Evolutionary conservation across 225 moss, liverwort and hornwort genomes (phyloP), one percentile per base, ranked within the genome.

Genomic region (Climacium dendroides): DNA sequence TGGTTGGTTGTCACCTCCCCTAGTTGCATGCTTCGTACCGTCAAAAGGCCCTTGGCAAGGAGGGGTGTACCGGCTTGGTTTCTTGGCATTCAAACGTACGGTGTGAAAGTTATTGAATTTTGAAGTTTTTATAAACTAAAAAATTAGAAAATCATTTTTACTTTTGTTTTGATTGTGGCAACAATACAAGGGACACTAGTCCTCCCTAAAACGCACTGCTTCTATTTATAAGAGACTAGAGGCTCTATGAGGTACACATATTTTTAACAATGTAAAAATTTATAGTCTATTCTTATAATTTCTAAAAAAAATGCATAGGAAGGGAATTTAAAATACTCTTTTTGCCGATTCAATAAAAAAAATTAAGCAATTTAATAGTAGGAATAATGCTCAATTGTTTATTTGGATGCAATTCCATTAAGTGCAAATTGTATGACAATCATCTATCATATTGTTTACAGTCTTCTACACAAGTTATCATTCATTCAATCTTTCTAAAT

Each of bases 241-340:
- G 6, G 3, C 0, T 0, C 28, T 16, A 28, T 17, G 0, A 0
- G 0, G 0, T 45, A 14, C 16, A 72, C 0, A 26, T 14, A 3
- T 15, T 45, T 39, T 5, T 0, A 28, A 1, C 5, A 72, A 28
- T 28, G 9, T 29, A 72, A 47, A 29, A 28, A 45, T 28, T 16
- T 1, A 16, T 28, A 16, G 1, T 10, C 14, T 72, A 6, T 18
- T 47, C 3, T 5, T 47, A 11, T 2, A 19, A 0, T 47, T 72
- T 71, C 3, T 26, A 5, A 43, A 72, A 43, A 72, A 71, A 73
- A 73, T 45, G 11, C 0, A 30, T 4, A 29, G 0, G 0, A 18
- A 47, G 6, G 18, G 0, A 73, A 30, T 47, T 4, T 29, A 11
- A 72, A 10, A 29, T 47, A 30, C 0, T 11, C 3, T 11, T 48